phyloP scores from a whole-genome alignment of 164 flowering plant genomes.

The Stephania yunnanensis region DNA sequence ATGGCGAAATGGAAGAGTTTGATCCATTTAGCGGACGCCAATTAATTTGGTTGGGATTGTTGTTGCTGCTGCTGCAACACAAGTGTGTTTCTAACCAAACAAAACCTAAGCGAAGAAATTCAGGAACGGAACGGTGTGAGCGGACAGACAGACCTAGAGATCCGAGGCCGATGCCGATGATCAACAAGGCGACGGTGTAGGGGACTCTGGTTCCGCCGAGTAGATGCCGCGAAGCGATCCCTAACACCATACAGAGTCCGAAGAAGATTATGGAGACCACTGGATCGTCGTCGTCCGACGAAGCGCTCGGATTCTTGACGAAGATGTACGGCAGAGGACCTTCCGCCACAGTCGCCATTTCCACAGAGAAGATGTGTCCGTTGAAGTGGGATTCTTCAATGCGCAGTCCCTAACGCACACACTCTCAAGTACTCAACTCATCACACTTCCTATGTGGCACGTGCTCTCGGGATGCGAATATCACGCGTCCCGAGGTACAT shows the following conservation, averaged over 20 bases:
- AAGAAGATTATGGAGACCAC: constrained; percentile 66
- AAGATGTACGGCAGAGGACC: constrained; percentile 19
- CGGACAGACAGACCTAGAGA: constrained; percentile 48
- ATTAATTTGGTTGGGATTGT: no score
- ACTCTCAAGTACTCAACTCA: no score
- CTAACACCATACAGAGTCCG: constrained; percentile 63
- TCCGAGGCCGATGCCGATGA: constrained; percentile 79
- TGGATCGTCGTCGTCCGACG: constrained; percentile 31
- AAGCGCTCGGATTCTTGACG: constrained; percentile 4
- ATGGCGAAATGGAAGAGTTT: no score
- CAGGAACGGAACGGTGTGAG: not conserved
- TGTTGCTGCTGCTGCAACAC: not conserved
- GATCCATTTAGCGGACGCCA: no score
- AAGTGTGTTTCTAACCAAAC: not conserved
- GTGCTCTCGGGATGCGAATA: no score
- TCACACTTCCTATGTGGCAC: no score
- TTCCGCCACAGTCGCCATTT: constrained; percentile 28
- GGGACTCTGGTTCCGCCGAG: constrained; percentile 88
- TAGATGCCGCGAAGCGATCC: constrained; percentile 73
- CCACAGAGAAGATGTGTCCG: not conserved
- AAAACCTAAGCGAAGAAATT: not conserved
- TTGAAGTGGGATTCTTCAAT: no score
- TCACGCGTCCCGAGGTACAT: no score
- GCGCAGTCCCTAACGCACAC: not conserved
- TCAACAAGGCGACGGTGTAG: constrained; percentile 81